Base-by-base conservation (phyloP, 345 rosid species). In the Bretschneidera sinensis region DNA sequence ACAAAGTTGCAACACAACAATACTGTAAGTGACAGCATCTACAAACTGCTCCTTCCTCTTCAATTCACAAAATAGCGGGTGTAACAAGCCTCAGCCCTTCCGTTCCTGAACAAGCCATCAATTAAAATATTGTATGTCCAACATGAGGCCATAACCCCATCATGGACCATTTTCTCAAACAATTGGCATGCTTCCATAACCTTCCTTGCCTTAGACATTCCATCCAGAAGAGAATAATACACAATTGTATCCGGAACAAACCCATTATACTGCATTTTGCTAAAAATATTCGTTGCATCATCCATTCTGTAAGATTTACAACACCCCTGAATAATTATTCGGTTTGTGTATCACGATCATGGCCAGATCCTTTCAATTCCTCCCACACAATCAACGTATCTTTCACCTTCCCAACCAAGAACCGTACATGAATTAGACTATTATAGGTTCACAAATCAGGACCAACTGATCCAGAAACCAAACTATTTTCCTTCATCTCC, bases 361-460 rank as follows among this genome's bases (percentile, higher is more conserved):
- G 92, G 21, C 92, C 96, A 51, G 96, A 92, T 18, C 63, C 81
- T 75, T 81, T 90, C 66, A 92, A 62, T 61, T 89, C 99, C 48
- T 89, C 90, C 73, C 75, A 87, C 22, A 85, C 92, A 21, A 65
- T 58, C 68, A 89, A 50, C 0, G 92, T 92, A 63, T 92, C 97
- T 57, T 78, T 85, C 31, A 76, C 88, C 76, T 84, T 92, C 28
- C 97, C 96, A 9, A 61, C 72, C 61, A 79, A 74, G 75, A 95
- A 85, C 57, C 89, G 66, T 22, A 82, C 87, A 35, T 76, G 86
- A 64, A 92, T 85, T 70, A 92, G 68, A 74, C 87, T 87, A 65
- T 92, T 92, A 62, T 85, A 92, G n/a, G 96, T 92, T 73, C 96
- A 82, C 71, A 88, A 73, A 71, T 88, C 95, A 51, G 98, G 92